Percentiles rank a stretch among this genome's conserved stretches.
Evolutionary conservation across 164 flowering plant species (phyloP).

Genomic region (Kingdonia uniflora): DNA sequence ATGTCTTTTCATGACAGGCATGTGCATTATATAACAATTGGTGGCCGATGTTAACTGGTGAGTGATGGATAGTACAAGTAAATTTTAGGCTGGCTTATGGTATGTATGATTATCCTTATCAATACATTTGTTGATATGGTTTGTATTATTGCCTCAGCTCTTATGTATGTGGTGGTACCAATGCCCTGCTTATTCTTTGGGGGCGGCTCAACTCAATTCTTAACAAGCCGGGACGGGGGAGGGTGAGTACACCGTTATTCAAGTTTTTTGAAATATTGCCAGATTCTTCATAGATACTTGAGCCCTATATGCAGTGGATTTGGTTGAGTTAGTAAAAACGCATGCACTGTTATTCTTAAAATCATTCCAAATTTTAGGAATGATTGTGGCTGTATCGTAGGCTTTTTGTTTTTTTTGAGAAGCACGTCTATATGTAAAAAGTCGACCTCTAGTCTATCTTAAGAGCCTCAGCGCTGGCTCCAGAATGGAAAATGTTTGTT

Average conservation of each 20-base stretch:
- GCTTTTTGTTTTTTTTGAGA: too few species aligned
- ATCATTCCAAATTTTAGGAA: too few species aligned
- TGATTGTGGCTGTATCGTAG: too few species aligned
- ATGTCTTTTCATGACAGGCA: slow-evolving; percentile 44
- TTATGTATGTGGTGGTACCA: slow-evolving; percentile 91
- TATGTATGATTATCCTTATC: neutral
- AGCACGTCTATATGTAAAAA: too few species aligned
- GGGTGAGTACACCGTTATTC: slow-evolving; percentile 55
- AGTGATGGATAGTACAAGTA: slow-evolving; percentile 3
- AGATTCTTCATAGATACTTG: too few species aligned
- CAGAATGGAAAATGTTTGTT: too few species aligned
- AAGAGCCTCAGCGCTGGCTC: too few species aligned
- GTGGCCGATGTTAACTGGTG: slow-evolving; percentile 98
- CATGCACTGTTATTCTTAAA: too few species aligned
- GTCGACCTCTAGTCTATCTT: too few species aligned
- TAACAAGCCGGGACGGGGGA: slow-evolving; percentile 88
- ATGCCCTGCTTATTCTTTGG: slow-evolving; percentile 98
- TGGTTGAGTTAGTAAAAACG: too few species aligned
- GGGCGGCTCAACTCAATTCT: slow-evolving; percentile 84
- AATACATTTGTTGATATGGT: neutral
- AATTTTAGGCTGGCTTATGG: neutral
- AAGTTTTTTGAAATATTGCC: neutral
- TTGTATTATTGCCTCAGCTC: slow-evolving; percentile 37
- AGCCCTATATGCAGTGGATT: too few species aligned
- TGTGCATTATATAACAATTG: slow-evolving; percentile 90